Evolutionary conservation across 1,284 basidiomycete genomes (phyloP), one percentile per base, ranked within the genome.

Genomic region (Dichomitus squalens): DNA sequence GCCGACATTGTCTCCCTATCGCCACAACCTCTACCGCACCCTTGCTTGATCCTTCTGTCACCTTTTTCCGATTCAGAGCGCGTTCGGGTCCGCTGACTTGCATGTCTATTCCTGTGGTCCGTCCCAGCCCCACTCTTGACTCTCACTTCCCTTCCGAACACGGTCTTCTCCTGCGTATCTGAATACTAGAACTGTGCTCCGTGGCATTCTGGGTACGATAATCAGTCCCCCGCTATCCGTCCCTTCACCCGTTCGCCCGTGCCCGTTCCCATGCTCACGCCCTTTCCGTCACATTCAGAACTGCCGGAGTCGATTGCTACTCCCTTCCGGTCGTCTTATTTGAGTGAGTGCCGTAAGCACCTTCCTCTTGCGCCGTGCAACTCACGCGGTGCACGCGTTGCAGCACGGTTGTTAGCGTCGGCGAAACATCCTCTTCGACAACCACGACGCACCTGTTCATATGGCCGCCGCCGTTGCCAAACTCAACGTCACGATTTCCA

Each of bases 381-480:
- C 49, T 59, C 48, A 64, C 59, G 47, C 25, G 41, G 36, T 47
- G 55, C 53, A 38, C 47, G 39, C 36, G 27, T 46, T 53, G 39
- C 56, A 58, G 55, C 51, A 56, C 57, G 53, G 59, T 59, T 52
- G 57, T 59, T 56, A 55, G 59, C 53, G 50, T 60, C 61, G 58
- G 57, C 59, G 46, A 66, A 57, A 53, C 61, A 48, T 38, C 51
- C 58, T 58, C 57, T 53, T 55, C 51, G 50, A 58, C 60, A 49
- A 39, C 57, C 56, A 40, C 61, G 47, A 58, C 61, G 40, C 43
- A 56, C 48, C 48, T 44, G 64, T 66, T 65, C 72, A 70, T 73
- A 85, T 86, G 84, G 78, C 80, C 62, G 74, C 76, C 49, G 76
- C 78, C 47, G 74, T 80, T 49, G 72, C 72, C 59, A 70, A 76